Percentiles rank a stretch among this genome's conserved stretches.
Conservation (phyloP, 2,329 filamentous ascomycete genomes). For the Orbilia ellipsospora region DNA sequence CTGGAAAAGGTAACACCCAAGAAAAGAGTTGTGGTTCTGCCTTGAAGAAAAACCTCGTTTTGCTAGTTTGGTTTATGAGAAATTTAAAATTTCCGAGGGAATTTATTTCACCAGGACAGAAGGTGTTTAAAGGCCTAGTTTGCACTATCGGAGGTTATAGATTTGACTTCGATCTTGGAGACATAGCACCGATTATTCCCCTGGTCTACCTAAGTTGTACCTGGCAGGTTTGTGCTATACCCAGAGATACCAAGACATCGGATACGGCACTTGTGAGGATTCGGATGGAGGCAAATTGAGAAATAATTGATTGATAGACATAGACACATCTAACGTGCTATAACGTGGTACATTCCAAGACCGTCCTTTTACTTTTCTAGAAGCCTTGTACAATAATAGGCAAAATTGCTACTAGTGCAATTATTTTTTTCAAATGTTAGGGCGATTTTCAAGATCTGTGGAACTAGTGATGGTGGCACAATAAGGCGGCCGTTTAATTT, state of each 20-base stretch:
- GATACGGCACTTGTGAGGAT: conserved; percentile 33
- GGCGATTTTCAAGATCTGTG: conserved; percentile 21
- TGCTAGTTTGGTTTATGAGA: too few relatives aligned
- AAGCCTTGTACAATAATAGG: conserved; percentile 37
- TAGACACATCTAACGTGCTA: not conserved
- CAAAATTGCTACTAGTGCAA: not conserved
- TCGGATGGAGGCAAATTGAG: conserved; percentile 50
- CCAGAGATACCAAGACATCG: conserved; percentile 50
- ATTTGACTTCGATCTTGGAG: too few relatives aligned
- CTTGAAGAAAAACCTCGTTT: conserved; percentile 21
- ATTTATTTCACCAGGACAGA: too few relatives aligned
- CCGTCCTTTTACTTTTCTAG: conserved; percentile 33
- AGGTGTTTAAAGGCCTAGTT: too few relatives aligned
- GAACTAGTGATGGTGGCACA: too few relatives aligned
- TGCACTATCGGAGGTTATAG: too few relatives aligned
- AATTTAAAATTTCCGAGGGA: too few relatives aligned
- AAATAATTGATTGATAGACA: conserved; percentile 27
- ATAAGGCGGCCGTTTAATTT: not conserved
- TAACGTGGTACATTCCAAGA: conserved; percentile 37
- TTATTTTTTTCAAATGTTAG: not conserved
- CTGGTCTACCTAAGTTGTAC: conserved; percentile 9
- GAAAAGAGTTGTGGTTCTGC: conserved; percentile 34
- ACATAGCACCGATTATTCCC: too few relatives aligned
- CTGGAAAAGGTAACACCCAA: conserved; percentile 45
- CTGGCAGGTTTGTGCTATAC: conserved; percentile 38